phyloP scores from a whole-genome alignment of 2,329 filamentous ascomycete genomes.

The Clonostachys chloroleuca region DNA sequence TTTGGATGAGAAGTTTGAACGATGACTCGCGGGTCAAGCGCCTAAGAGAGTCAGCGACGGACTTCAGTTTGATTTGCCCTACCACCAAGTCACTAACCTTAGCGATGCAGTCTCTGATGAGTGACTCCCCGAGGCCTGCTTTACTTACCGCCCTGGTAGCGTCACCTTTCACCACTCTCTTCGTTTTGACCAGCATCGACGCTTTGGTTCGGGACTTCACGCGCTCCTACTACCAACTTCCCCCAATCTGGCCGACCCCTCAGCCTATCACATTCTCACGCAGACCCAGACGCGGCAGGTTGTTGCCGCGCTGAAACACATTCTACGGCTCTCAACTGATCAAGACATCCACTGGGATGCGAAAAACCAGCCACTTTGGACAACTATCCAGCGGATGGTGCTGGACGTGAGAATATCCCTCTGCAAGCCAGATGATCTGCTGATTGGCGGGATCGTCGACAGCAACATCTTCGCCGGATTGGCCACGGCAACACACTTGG shows the following conservation, averaged over 20 bases:
- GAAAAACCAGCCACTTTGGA: conserved; percentile 15
- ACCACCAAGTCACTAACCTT: conserved; percentile 16
- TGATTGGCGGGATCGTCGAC: conserved; percentile 26
- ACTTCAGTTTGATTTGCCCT: conserved; percentile 9
- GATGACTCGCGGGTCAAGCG: conserved; percentile 8
- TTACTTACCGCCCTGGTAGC: conserved; percentile 13
- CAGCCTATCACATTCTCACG: conserved; percentile 23
- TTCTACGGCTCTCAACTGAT: conserved; percentile 9
- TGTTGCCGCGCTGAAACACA: conserved; percentile 12
- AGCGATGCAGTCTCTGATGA: conserved; percentile 23
- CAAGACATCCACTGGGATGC: background rate
- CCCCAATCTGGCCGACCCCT: conserved; percentile 20
- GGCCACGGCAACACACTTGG: conserved; percentile 21
- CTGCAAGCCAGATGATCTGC: conserved; percentile 21
- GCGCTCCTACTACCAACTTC: conserved; percentile 24
- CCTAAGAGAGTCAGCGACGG: conserved; percentile 6
- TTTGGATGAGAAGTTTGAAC: conserved; percentile 14
- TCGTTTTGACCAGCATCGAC: conserved; percentile 18
- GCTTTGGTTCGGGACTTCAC: conserved; percentile 22
- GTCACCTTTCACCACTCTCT: conserved; percentile 18
- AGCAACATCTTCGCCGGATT: conserved; percentile 19
- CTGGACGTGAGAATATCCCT: conserved; percentile 18
- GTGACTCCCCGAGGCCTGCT: conserved; percentile 13
- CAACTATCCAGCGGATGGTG: conserved; percentile 14
- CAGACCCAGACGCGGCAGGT: conserved; percentile 21